Base-by-base conservation (phyloP, 768 basidiomycete genomes). In the Boletus huronensis region DNA sequence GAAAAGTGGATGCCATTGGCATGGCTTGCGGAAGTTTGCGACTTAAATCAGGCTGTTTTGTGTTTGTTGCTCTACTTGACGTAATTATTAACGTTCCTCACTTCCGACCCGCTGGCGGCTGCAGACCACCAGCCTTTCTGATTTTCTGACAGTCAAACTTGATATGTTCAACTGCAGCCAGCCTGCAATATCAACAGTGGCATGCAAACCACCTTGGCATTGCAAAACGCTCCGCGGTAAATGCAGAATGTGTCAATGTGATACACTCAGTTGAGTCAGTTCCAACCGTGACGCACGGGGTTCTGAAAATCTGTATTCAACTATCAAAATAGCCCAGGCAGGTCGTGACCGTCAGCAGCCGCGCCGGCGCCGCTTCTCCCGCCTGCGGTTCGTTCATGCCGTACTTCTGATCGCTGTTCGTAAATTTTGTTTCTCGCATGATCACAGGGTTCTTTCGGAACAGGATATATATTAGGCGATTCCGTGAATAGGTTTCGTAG, bases 381-480 rank as follows among this genome's bases (percentile, higher is more conserved):
- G 44, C n/a, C 42, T n/a, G 8, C 6, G 17, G 19, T 8, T 16
- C 32, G 16, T 16, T 40, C 54, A n/a, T 57, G 47, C 23, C 50
- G 21, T 25, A 25, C 8, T 14, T 6, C 5, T 39, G 50, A 50
- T 23, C 43, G 7, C n/a, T 10, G 9, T 6, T n/a, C 0, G 3
- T 16, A 51, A 44, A 26, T 44, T 43, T 21, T 25, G 23, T 51
- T 31, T 21, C 19, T 28, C 2, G 31, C 41, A 25, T 48, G 52
- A 44, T 56, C 58, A 52, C 39, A 32, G 36, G 45, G 28, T 26
- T 39, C 10, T 28, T 53, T 49, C 36, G 35, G 35, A 21, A 6
- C 43, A 17, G 14, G 2, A 50, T 53, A 54, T 54, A 59, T 60
- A 60, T 44, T 42, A 39, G 29, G 39, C 52, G 3, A 6, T 42